A percentile compares a stretch with the other conserved stretches of the same genome.
These are phyloP conservation scores for Coniosporium tulheliwenetii DNA, from an alignment of 2,329 filamentous ascomycete genomes.

Conservation along the genomic window DNA sequence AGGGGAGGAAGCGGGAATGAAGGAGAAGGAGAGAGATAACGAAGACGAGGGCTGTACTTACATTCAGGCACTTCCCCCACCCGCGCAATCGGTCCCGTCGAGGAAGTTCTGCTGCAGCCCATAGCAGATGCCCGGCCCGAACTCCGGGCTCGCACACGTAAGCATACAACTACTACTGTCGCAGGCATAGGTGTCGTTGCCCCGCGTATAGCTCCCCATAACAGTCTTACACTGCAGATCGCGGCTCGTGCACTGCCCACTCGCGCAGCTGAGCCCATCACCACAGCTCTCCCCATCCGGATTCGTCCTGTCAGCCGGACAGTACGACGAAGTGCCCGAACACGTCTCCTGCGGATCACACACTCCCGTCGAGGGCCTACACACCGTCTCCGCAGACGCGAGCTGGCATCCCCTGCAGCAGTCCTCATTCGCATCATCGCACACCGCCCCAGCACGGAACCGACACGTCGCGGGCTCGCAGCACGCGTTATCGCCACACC, in stretches of 20 bases:
- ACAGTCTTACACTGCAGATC: slow-evolving; percentile 77
- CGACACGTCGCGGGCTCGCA: slow-evolving; percentile 79
- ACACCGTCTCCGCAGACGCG: slow-evolving; percentile 52
- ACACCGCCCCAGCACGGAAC: slow-evolving; percentile 60
- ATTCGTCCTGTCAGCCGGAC: slow-evolving; percentile 56
- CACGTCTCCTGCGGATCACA: slow-evolving; percentile 84
- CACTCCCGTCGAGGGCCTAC: slow-evolving; percentile 59
- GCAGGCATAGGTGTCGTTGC: slow-evolving; percentile 71
- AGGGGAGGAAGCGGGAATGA: not conserved
- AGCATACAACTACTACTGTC: slow-evolving; percentile 57
- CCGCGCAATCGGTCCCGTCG: slow-evolving; percentile 74
- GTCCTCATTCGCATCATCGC: slow-evolving; percentile 72
- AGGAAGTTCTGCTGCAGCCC: slow-evolving; percentile 80
- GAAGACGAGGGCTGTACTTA: slow-evolving; percentile 17
- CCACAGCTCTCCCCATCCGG: slow-evolving; percentile 62
- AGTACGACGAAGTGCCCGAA: slow-evolving; percentile 53
- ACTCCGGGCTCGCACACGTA: slow-evolving; percentile 56
- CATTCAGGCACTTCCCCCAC: slow-evolving; percentile 60
- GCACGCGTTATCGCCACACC: slow-evolving; percentile 63
- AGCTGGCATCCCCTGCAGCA: slow-evolving; percentile 64
- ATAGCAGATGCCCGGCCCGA: slow-evolving; percentile 51
- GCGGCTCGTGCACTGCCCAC: slow-evolving; percentile 86
- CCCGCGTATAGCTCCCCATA: slow-evolving; percentile 57
- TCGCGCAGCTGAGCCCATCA: slow-evolving; percentile 59
- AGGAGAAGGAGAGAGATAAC: not conserved